Conservation (phyloP, 78 protist species). For the Cyanophora paradoxa region DNA sequence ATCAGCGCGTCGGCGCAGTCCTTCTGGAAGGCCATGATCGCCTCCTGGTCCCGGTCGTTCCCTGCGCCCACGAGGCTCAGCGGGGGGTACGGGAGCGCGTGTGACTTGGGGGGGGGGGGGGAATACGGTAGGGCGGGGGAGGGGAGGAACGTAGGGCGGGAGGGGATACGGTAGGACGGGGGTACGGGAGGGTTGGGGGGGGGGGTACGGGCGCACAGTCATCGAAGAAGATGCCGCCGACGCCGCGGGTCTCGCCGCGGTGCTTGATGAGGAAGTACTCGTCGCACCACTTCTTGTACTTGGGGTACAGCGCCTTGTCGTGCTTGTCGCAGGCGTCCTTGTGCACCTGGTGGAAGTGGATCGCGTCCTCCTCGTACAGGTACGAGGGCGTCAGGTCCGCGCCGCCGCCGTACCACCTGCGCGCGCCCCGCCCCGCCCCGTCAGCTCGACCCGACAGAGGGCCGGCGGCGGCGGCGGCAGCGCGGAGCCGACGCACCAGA, state of each 20-base stretch:
- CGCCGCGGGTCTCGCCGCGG: slow-evolving; percentile 42
- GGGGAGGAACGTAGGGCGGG: no score
- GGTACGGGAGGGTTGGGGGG: neutral
- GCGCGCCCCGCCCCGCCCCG: no score
- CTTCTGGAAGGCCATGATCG: neutral
- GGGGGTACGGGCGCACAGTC: slow-evolving; percentile 27
- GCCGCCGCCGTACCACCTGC: slow-evolving; percentile 47
- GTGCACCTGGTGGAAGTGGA: slow-evolving; percentile 32
- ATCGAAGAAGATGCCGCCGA: slow-evolving; percentile 52
- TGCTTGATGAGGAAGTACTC: slow-evolving; percentile 33
- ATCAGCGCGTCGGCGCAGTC: neutral
- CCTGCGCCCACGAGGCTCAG: no score
- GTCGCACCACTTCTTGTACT: slow-evolving; percentile 33
- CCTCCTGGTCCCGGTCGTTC: slow-evolving; percentile 13
- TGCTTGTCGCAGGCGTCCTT: slow-evolving; percentile 41
- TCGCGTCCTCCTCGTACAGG: slow-evolving; percentile 26
- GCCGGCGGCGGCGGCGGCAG: no score
- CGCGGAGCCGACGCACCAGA: no score
- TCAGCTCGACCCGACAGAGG: no score
- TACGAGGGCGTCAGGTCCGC: slow-evolving; percentile 45
- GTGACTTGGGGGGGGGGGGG: no score
- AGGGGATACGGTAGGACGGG: no score
- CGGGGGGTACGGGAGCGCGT: no score
- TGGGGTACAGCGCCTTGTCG: neutral
- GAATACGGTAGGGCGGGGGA: no score